These are phyloP conservation scores for Amniculicola lignicola DNA, from an alignment of 495 filamentous ascomycete species.

Conservation along the genomic window DNA sequence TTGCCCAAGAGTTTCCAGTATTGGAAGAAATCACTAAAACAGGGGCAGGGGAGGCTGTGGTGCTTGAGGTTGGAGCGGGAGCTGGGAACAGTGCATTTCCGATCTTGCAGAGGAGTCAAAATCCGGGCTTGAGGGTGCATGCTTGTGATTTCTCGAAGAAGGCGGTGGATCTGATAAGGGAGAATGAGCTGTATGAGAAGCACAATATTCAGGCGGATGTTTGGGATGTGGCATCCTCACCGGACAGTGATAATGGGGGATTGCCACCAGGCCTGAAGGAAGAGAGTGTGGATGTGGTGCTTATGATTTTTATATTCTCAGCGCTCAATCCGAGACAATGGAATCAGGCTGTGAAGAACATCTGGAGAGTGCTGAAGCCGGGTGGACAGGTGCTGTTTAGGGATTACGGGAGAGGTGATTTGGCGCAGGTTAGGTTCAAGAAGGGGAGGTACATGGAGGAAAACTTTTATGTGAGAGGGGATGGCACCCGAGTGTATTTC, in stretches of 20 bases:
- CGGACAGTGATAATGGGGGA: conserved; percentile 26
- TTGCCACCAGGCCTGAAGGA: conserved; percentile 74
- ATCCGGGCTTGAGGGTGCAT: conserved; percentile 72
- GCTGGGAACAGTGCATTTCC: conserved; percentile 97
- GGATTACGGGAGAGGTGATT: conserved; percentile 91
- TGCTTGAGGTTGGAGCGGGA: conserved; percentile 91
- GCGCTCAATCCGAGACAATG: conserved; percentile 83
- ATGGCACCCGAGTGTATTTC: conserved; percentile 96
- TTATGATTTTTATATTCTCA: conserved; percentile 97
- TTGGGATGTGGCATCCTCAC: conserved; percentile 76
- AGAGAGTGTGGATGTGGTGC: conserved; percentile 77
- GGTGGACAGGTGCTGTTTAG: conserved; percentile 89
- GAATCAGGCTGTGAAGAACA: conserved; percentile 75
- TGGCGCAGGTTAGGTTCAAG: conserved; percentile 95
- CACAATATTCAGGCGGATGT: conserved; percentile 77
- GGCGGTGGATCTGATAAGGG: conserved; percentile 83
- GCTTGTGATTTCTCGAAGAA: conserved; percentile 92
- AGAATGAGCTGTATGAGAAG: conserved; percentile 61
- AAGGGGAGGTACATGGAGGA: conserved; percentile 88
- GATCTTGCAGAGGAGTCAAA: conserved; percentile 74
- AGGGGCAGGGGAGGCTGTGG: conserved; percentile 56
- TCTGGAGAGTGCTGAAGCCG: conserved; percentile 75
- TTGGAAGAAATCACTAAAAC: conserved; percentile 64
- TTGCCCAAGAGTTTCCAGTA: conserved; percentile 90
- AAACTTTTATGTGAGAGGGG: conserved; percentile 94